Evolutionary conservation across 768 basidiomycete species (phyloP).

Genomic region (Calvatia gigantea): DNA sequence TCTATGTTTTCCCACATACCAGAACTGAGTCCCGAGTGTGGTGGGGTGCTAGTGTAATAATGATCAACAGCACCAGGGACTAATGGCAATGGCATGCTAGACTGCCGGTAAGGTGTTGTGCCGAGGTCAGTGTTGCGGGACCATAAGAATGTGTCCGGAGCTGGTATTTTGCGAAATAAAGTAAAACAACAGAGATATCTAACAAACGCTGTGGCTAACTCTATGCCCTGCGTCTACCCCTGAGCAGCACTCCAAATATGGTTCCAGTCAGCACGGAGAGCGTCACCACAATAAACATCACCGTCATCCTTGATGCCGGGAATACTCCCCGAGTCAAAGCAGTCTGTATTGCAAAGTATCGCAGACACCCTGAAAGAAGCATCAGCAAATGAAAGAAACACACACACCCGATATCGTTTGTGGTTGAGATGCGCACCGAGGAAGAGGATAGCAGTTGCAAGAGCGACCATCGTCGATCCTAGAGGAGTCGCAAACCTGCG

Average conservation of each 20-base stretch:
- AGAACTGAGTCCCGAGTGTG: no score
- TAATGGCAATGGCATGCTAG: no score
- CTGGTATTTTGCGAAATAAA: neutral
- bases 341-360: constrained; percentile 16
- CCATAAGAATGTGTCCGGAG: no score
- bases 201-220: neutral
- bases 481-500: constrained; percentile 13
- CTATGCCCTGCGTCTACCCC: neutral
- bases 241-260: neutral
- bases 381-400: no score
- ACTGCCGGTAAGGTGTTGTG: no score
- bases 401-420: no score
- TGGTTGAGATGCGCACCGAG: constrained; percentile 13
- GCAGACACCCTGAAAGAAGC: constrained; percentile 9
- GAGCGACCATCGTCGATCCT: constrained; percentile 10
- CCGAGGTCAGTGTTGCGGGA: no score
- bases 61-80: no score
- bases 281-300: neutral
- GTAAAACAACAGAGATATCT: neutral
- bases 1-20: no score
- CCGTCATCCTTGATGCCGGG: constrained; percentile 10
- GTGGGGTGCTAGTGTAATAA: no score
- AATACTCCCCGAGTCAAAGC: constrained; percentile 8
- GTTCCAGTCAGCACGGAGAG: neutral
- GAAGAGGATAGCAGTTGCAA: constrained; percentile 7